phyloP scores from a whole-genome alignment of 1,284 basidiomycete genomes.

The Marasmius oreades region DNA sequence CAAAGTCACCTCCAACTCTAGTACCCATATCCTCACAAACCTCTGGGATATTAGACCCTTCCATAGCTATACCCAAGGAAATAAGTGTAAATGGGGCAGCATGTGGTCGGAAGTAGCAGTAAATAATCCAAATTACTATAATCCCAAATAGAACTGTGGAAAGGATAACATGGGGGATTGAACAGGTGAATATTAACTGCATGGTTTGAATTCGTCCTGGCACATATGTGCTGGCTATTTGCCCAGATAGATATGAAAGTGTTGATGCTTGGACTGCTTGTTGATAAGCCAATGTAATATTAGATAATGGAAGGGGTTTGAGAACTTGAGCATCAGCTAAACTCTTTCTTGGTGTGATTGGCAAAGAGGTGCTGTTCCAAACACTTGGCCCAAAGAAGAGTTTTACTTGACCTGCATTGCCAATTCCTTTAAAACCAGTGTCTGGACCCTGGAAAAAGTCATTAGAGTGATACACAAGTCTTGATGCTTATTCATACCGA shows the following conservation, averaged over 20 bases:
- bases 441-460: neutral
- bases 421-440: neutral
- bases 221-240: neutral
- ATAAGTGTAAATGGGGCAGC: neutral
- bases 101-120: neutral
- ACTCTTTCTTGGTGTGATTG: too few relatives aligned
- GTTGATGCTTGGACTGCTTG: neutral
- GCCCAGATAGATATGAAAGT: neutral
- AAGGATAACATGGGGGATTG: neutral
- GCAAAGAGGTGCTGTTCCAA: neutral
- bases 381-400: neutral
- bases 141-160: neutral
- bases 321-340: neutral
- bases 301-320: neutral
- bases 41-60: neutral
- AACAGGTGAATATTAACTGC: neutral
- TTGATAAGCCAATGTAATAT: neutral
- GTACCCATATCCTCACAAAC: neutral
- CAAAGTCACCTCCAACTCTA: neutral
- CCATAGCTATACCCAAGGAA: neutral
- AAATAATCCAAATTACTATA: neutral
- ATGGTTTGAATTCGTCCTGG: neutral
- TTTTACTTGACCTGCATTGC: neutral
- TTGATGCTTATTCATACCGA: neutral
- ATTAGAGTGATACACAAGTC: neutral